Evolutionary conservation across 164 flowering plant species (phyloP).

Genomic region (Kingdonia uniflora): DNA sequence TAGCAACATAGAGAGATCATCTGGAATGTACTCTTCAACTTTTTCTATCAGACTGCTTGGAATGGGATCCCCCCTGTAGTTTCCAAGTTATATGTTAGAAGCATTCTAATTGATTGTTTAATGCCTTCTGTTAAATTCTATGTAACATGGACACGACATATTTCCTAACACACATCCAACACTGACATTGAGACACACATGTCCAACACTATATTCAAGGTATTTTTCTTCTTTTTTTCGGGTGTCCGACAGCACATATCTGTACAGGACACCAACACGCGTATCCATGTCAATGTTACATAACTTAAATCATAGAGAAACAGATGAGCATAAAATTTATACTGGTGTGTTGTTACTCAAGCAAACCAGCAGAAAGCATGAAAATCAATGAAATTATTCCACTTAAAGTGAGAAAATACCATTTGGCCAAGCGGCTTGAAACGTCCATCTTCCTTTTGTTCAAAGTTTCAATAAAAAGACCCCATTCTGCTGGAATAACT

Average conservation of each 20-base stretch:
- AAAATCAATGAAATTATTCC: neutral
- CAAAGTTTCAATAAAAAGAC: conserved; percentile 39
- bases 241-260: no score
- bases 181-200: no score
- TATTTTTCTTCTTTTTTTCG: no score
- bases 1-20: conserved; percentile 45
- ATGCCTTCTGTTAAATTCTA: neutral
- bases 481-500: conserved; percentile 46
- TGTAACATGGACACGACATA: no score
- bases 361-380: neutral
- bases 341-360: neutral
- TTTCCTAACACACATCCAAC: no score
- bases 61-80: conserved; percentile 82
- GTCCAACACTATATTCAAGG: no score
- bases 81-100: conserved; percentile 8
- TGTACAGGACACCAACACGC: no score
- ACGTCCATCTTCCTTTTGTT: conserved; percentile 39
- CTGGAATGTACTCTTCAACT: conserved; percentile 69
- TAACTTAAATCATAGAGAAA: no score
- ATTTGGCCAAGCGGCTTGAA: conserved; percentile 42
- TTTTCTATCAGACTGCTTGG: conserved; percentile 56
- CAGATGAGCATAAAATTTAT: no score
- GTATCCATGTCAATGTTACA: no score
- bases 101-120: neutral
- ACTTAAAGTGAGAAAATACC: conserved; percentile 32